Evolutionary conservation across 805 yeast genomes (phyloP), one percentile per base, ranked within the genome.

Genomic region (Debaryomyces castellii): DNA sequence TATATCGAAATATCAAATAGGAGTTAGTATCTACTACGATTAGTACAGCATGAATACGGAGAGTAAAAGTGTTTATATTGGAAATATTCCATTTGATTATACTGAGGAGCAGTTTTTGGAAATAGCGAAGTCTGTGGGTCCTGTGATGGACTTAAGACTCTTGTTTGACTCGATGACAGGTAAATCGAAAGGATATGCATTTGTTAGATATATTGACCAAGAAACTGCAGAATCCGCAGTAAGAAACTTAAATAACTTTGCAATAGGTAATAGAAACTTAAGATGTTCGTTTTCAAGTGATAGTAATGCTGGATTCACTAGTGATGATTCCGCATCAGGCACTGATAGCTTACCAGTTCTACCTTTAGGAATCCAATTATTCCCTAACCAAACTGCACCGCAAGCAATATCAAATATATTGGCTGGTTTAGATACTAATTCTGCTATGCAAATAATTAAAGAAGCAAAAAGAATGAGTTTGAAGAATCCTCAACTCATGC

Each of bases 221-320:
- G 96, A 88, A 55, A 87, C 96, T 0, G 96, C 97, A 4, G 82
- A 88, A 1, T 83, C 92, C 16, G 97, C 98, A 0, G 96, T 90
- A 22, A 73, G 97, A 50, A 92, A 92, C 66, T 69, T 92, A 51
- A 87, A 88, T 63, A 86, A 88, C 51, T 85, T 84, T 65, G 48
- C 60, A 3, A 56, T 66, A 14, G 96, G 96, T 1, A 78, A 77
- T 38, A 69, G 97, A 51, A 74, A 69, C 33, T 64, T 92, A 41
- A 80, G 85, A 51, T 94, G 96, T 56, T 86, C 89, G 27, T 86
- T 82, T 59, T 78, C 89, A 10, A 77, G 77, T 47, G 87, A 85
- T 25, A 54, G 40, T 14, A 52, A 39, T 34, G 43, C 38, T 30
- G 47, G 23, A 35, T 41, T 51, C 36, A 54, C 44, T 46, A 30